Conservation (phyloP, 176 grass and related monocot genomes). For the Ensete glaucum region DNA sequence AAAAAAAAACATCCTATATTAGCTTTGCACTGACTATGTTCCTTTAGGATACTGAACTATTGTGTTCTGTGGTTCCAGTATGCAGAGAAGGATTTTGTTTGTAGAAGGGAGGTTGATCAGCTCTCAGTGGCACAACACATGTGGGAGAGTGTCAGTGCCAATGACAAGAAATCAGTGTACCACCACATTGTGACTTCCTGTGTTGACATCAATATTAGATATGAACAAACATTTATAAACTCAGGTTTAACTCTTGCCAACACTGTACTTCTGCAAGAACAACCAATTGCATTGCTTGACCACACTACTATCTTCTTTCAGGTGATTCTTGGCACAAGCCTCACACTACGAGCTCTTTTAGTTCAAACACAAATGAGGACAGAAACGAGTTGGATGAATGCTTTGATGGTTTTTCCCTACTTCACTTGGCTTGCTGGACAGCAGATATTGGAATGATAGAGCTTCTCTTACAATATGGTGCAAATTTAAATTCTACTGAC, state of each 20-base stretch:
- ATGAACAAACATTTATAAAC: constrained; percentile 34
- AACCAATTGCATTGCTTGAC: constrained; percentile 34
- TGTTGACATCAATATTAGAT: constrained; percentile 60
- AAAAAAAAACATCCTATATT: too few relatives aligned
- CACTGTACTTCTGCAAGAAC: constrained; percentile 75
- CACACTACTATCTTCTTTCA: constrained; percentile 33
- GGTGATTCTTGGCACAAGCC: constrained; percentile 20
- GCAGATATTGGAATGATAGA: constrained; percentile 91
- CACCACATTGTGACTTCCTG: constrained; percentile 65
- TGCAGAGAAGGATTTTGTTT: constrained; percentile 72
- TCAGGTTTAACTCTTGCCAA: constrained; percentile 59
- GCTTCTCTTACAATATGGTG: constrained; percentile 87
- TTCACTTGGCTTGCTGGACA: constrained; percentile 75
- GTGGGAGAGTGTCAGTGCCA: constrained; percentile 65
- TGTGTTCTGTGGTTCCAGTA: constrained; percentile 56
- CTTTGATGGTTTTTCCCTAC: constrained; percentile 60
- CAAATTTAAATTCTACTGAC: constrained; percentile 62
- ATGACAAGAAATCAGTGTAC: constrained; percentile 78
- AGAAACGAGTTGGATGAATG: constrained; percentile 28
- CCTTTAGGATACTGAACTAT: neutral
- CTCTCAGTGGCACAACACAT: constrained; percentile 51
- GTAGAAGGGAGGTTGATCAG: constrained; percentile 37
- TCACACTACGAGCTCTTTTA: constrained; percentile 32
- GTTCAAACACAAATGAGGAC: constrained; percentile 38
- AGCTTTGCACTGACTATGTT: neutral